Base-by-base conservation (phyloP, 305 asterid species). In the Fraxinus greggii region DNA sequence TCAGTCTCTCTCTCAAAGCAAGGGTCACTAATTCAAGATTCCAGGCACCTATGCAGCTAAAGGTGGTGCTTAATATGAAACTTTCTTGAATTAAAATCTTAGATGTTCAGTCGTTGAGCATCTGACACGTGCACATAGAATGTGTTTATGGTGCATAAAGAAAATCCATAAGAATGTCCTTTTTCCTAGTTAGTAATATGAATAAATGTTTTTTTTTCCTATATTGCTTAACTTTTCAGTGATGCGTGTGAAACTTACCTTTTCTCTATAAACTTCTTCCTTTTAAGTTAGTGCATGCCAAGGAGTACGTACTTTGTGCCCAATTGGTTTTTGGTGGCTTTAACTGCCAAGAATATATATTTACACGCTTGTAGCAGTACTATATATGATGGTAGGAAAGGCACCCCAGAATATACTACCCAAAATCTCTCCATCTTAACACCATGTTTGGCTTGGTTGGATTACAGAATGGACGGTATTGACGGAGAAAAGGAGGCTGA, bases 21-120 rank as follows among this genome's bases (percentile, higher is more conserved):
- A 84, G 83, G 88, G 88, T 84, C 82, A 79, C 78, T 63, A 76
- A 82, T 67, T 72, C 81, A 81, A 85, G 88, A 82, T 85, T 83
- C 88, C 83, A 33, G 35, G 79, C 24, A 77, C 76, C 76, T 4
- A 45, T 6, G 65, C 32, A 77, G 70, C 9, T 26, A 54, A 77
- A 84, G 81, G 79, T 80, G 54, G 82, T 56, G n/a, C 7, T 15
- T 48, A 40, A 72, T 81, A 54, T 56, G 72, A 3, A 38, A 56
- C 72, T 70, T 69, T 77, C 83, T 21, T 65, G 77, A 42, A 32
- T 81, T 54, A 36, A 63, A 36, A 61, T 83, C 70, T 76, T 79
- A 24, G 7, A 28, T 3, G 19, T 65, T 65, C 73, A 26, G 4
- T 65, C 73, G 3, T 65, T 2, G 35, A 65, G 35, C 13, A 65